Conservation (phyloP, 805 yeast genomes). For the Barnettozyma sp. region DNA sequence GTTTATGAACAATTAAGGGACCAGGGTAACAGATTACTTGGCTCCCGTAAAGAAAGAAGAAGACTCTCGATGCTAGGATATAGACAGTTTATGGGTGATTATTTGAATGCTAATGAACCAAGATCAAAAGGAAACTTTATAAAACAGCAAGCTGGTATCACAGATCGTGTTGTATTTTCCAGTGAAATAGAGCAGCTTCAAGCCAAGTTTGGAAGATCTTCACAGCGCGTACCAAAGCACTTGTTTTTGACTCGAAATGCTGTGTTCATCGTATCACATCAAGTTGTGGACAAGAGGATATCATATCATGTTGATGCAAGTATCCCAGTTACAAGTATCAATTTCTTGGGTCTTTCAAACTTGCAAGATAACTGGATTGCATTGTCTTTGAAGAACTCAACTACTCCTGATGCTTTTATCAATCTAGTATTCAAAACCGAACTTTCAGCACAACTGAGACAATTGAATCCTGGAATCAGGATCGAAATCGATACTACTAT, state of each 20-base stretch:
- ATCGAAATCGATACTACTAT: slow-evolving; percentile 67
- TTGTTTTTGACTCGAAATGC: slow-evolving; percentile 58
- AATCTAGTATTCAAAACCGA: slow-evolving; percentile 87
- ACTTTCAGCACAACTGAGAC: slow-evolving; percentile 65
- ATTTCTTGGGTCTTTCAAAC: slow-evolving; percentile 59
- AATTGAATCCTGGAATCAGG: slow-evolving; percentile 47
- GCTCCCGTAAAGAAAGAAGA: slow-evolving; percentile 81
- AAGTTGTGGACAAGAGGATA: slow-evolving; percentile 54
- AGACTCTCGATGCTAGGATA: slow-evolving; percentile 80
- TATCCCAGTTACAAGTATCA: slow-evolving; percentile 53
- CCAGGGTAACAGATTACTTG: slow-evolving; percentile 64
- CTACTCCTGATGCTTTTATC: slow-evolving; percentile 71
- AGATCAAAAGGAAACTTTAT: slow-evolving; percentile 75
- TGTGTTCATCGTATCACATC: slow-evolving; percentile 69
- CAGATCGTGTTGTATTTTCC: slow-evolving; percentile 70
- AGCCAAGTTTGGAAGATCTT: slow-evolving; percentile 89
- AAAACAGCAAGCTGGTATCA: slow-evolving; percentile 59
- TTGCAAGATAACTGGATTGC: slow-evolving; percentile 94
- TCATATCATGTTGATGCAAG: slow-evolving; percentile 55
- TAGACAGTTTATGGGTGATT: slow-evolving; percentile 92
- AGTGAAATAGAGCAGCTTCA: slow-evolving; percentile 72
- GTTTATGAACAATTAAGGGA: slow-evolving; percentile 81
- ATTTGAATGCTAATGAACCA: slow-evolving; percentile 72
- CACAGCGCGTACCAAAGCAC: slow-evolving; percentile 66
- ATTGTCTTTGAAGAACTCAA: slow-evolving; percentile 28